These are phyloP conservation scores for Glycine soja DNA, from an alignment of 306 rosid species.

Conservation along the genomic window DNA sequence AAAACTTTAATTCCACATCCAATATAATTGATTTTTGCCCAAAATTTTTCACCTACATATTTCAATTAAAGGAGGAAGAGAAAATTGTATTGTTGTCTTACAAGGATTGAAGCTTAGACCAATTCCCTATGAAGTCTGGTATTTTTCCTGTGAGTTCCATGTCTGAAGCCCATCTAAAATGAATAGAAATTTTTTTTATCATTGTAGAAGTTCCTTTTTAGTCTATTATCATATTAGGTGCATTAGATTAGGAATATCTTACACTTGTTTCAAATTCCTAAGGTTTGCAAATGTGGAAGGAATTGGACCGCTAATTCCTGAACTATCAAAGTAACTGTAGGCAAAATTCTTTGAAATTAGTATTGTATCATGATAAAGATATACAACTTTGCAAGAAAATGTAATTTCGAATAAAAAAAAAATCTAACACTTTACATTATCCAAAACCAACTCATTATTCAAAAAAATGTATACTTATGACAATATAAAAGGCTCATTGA, in stretches of 20 bases:
- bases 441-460: background rate
- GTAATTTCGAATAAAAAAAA: slow-evolving; percentile 17
- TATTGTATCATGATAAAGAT: slow-evolving; percentile 1
- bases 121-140: slow-evolving; percentile 82
- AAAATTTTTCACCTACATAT: background rate
- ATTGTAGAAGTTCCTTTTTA: background rate
- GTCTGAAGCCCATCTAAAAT: slow-evolving; percentile 78
- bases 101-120: slow-evolving; percentile 66
- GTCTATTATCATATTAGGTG: background rate
- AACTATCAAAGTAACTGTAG: slow-evolving; percentile 76
- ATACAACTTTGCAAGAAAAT: background rate
- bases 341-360: slow-evolving; percentile 22
- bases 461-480: background rate
- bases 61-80: background rate
- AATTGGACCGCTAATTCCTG: slow-evolving; percentile 47
- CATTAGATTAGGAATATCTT: slow-evolving; percentile 52
- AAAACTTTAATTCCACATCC: background rate
- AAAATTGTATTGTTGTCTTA: slow-evolving; percentile 52
- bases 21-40: background rate
- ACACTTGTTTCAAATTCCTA: slow-evolving; percentile 57
- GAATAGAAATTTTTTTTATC: slow-evolving; percentile 30
- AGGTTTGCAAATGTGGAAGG: slow-evolving; percentile 70
- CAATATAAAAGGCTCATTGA: background rate
- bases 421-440: background rate
- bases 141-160: slow-evolving; percentile 65